Evolutionary conservation across 1,139 yeast species (phyloP), one percentile per base, ranked within the genome.

Genomic region (Lodderomyces margitis): DNA sequence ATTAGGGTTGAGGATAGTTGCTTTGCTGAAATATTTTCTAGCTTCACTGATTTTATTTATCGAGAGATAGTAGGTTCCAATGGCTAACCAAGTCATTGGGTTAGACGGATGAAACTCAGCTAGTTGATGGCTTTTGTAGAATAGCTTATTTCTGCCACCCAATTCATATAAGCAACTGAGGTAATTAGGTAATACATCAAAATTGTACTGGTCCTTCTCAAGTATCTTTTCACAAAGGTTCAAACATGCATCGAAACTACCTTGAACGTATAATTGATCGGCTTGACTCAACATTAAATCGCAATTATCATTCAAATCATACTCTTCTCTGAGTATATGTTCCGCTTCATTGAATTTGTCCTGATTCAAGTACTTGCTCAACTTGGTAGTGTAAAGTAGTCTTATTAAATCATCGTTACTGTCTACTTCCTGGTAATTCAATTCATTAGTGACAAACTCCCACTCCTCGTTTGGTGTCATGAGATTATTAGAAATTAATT

Each of bases 71-170:
- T 94, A 92, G 1, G 87, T 82, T 1, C 96, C 98, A 21, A 92
- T 89, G 0, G 97, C 88, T 44, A 88, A 74, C 97, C 97, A 92
- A 0, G 98, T 83, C 43, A 87, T 80, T 3, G 95, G 83, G 52
- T 80, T 81, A 34, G 81, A 81, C 0, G 98, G 96, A 50, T 87
- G 87, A 45, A 78, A 75, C 50, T 88, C 96, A 0, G 96, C 95
- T 46, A 92, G 68, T 52, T 85, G 88, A 57, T 92, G 98, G 0
- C 97, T 85, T 37, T 85, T 67, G 27, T 86, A 65, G 56, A 88
- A 92, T 23, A 94, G 68, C 59, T 85, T 86, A 61, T 89, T 89
- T 50, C 82, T 82, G 0, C 87, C 88, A 1, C 91, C 91, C 9
- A 87, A 66, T 60, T 92, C 98, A 61, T 87, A 86, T 25, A 94